These are phyloP conservation scores for Amanita exitialis DNA, from an alignment of 768 basidiomycete species.

Conservation along the genomic window DNA sequence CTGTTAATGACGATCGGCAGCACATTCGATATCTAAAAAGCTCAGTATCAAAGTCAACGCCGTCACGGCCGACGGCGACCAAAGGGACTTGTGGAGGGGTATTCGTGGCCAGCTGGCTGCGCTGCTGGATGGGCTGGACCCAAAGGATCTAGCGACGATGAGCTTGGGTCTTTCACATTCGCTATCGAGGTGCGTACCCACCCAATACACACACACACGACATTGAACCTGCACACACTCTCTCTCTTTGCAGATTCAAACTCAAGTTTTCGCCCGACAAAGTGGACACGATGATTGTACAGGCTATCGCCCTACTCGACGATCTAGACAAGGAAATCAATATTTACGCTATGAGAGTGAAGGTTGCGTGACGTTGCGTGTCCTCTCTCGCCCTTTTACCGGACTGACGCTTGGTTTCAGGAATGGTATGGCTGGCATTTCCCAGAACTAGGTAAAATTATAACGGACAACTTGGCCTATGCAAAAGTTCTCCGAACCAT, in stretches of 20 bases:
- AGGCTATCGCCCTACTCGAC: slow-evolving; percentile 95
- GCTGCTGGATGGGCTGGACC: slow-evolving; percentile 84
- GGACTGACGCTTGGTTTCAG: slow-evolving; percentile 26
- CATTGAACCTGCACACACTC: too few species aligned
- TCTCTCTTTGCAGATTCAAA: slow-evolving; percentile 62
- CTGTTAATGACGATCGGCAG: slow-evolving; percentile 24
- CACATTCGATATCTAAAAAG: slow-evolving; percentile 85
- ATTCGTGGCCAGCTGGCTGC: slow-evolving; percentile 84
- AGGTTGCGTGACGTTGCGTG: slow-evolving; percentile 41
- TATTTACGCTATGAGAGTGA: slow-evolving; percentile 98
- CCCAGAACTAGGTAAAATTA: slow-evolving; percentile 98
- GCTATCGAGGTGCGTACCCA: slow-evolving; percentile 82
- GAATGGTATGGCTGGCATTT: slow-evolving; percentile 99
- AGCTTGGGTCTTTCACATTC: slow-evolving; percentile 96
- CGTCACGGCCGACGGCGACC: slow-evolving; percentile 33
- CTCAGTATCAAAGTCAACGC: slow-evolving; percentile 82
- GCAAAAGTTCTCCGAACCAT: slow-evolving; percentile 88
- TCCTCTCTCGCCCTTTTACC: neutral
- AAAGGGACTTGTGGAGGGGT: slow-evolving; percentile 84
- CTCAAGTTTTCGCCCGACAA: slow-evolving; percentile 99
- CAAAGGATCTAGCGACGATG: slow-evolving; percentile 95
- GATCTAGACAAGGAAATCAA: slow-evolving; percentile 99
- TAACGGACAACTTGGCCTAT: slow-evolving; percentile 94
- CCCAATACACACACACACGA: too few species aligned
- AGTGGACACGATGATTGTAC: slow-evolving; percentile 99